Evolutionary conservation across 176 grass and related monocot species (phyloP).

Genomic region (Saccharum spontaneum): DNA sequence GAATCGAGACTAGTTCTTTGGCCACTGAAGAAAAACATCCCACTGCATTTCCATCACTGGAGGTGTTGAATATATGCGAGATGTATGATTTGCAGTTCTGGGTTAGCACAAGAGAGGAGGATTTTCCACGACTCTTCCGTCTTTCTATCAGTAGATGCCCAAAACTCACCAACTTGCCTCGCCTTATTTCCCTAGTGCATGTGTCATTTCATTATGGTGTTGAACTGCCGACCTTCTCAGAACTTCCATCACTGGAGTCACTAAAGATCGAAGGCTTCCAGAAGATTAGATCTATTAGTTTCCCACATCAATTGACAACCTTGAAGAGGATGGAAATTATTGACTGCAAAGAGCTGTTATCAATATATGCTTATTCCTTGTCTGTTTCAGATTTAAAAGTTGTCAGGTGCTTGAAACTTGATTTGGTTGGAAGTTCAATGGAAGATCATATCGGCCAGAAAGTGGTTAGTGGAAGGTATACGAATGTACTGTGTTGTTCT

Average conservation of each 20-base stretch:
- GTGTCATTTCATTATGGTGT: background rate
- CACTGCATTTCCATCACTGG: background rate
- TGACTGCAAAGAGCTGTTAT: constrained; percentile 25
- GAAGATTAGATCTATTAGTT: background rate
- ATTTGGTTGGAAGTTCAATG: constrained; percentile 2
- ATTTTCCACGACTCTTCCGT: background rate
- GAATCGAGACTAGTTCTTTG: background rate
- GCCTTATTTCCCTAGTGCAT: background rate
- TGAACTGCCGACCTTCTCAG: background rate
- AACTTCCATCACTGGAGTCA: background rate
- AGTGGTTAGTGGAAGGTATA: background rate
- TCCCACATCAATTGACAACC: background rate
- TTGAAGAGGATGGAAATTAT: constrained; percentile 19
- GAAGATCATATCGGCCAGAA: background rate
- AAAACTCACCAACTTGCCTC: background rate
- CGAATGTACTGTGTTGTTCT: background rate
- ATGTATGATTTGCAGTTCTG: constrained; percentile 28
- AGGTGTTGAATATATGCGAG: background rate
- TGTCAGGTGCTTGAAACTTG: constrained; percentile 9
- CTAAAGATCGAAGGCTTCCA: background rate
- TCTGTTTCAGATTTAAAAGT: constrained; percentile 22
- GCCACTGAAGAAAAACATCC: background rate
- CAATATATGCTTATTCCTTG: background rate
- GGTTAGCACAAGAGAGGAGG: background rate
- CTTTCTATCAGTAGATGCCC: constrained; percentile 18